These are phyloP conservation scores for Colletotrichum zoysiae DNA, from an alignment of 2,329 filamentous ascomycete species.

Conservation along the genomic window DNA sequence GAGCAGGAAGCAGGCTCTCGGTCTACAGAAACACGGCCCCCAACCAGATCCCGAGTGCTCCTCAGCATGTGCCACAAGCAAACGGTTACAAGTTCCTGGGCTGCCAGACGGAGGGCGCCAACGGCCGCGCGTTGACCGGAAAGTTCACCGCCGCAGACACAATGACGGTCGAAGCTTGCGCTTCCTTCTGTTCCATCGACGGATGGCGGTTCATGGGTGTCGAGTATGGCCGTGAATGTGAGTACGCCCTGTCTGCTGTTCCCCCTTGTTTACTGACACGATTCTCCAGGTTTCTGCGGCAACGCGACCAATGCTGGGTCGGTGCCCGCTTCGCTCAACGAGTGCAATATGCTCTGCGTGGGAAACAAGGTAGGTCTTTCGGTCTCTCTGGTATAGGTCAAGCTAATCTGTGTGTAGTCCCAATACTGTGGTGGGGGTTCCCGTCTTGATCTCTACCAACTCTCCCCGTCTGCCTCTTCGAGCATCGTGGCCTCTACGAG, in stretches of 20 bases:
- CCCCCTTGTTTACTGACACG: neutral
- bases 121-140: constrained; percentile 42
- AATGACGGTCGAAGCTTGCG: constrained; percentile 46
- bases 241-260: neutral
- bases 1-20: constrained; percentile 43
- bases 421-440: constrained; percentile 40
- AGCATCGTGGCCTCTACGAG: neutral
- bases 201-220: constrained; percentile 45
- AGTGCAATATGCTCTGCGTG: constrained; percentile 45
- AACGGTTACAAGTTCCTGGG: constrained; percentile 44
- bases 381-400: neutral
- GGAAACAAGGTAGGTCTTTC: constrained; percentile 36
- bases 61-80: constrained; percentile 37
- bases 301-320: constrained; percentile 42
- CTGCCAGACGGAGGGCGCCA: constrained; percentile 44
- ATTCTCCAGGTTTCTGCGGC: constrained; percentile 43
- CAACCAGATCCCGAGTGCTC: constrained; percentile 34
- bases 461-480: constrained; percentile 11
- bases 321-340: constrained; percentile 29
- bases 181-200: constrained; percentile 44
- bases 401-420: constrained; percentile 22
- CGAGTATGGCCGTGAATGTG: constrained; percentile 48
- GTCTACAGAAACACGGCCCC: constrained; percentile 44
- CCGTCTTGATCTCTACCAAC: constrained; percentile 38
- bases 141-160: constrained; percentile 42